Percentiles rank a stretch among this genome's conserved stretches.
phyloP scores from a whole-genome alignment of 805 yeast species.

The Myxozyma neglecta region DNA sequence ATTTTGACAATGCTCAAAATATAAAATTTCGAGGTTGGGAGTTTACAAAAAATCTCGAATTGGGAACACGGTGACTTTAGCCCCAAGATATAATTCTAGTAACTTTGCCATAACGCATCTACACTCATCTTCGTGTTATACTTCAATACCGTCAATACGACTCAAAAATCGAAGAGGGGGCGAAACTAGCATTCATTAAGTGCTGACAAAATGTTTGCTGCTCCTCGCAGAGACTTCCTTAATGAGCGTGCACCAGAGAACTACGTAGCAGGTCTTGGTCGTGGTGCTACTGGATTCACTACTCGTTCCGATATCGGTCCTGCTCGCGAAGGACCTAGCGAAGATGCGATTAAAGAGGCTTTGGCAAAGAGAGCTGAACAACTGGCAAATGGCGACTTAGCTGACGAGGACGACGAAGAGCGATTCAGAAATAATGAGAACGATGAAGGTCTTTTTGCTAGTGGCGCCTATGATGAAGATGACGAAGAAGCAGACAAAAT shows the following conservation, averaged over 20 bases:
- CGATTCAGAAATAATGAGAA: constrained; percentile 38
- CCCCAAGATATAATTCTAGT: background rate
- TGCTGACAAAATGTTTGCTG: constrained; percentile 17
- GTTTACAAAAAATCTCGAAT: background rate
- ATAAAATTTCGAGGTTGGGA: background rate
- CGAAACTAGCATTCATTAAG: background rate
- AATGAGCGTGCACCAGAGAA: constrained; percentile 87
- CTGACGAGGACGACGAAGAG: constrained; percentile 37
- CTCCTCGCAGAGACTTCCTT: constrained; percentile 50
- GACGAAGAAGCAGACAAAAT: constrained; percentile 78
- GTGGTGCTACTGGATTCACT: constrained; percentile 94
- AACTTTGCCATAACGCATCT: background rate
- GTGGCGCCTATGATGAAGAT: constrained; percentile 48
- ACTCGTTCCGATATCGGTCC: constrained; percentile 76
- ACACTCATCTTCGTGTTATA: background rate
- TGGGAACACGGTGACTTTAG: background rate
- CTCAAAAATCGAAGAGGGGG: background rate
- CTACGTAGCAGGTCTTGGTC: constrained; percentile 86
- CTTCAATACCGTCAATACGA: background rate
- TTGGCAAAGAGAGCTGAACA: constrained; percentile 32
- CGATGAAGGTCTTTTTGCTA: constrained; percentile 42
- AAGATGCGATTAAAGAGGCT: constrained; percentile 40
- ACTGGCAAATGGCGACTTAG: constrained; percentile 34
- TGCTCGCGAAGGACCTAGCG: constrained; percentile 44
- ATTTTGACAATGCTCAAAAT: background rate